Percentiles rank a stretch among this genome's conserved stretches.
These are phyloP conservation scores for Sordariomycetes sp. DNA, from an alignment of 2,329 filamentous ascomycete genomes.

Conservation along the genomic window DNA sequence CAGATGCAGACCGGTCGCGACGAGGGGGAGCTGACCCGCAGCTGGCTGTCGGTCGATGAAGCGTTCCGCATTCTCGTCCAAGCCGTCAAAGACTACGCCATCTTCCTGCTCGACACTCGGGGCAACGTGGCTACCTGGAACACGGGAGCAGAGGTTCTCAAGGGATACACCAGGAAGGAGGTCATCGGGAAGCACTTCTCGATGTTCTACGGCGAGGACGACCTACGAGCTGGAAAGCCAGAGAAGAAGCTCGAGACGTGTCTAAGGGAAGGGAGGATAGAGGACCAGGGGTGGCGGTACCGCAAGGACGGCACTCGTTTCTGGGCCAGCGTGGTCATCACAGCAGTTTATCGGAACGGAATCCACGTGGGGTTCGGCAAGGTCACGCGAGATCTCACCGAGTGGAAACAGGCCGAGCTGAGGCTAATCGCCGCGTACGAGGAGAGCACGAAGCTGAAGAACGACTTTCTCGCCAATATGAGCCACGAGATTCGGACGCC, in stretches of 20 bases:
- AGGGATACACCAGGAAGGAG: constrained; percentile 39
- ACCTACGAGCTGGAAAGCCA: constrained; percentile 33
- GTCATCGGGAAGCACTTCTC: constrained; percentile 46
- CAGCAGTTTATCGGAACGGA: constrained; percentile 36
- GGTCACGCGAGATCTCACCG: constrained; percentile 43
- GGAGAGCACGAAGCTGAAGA: constrained; percentile 49
- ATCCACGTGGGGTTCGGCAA: constrained; percentile 44
- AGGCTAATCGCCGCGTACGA: constrained; percentile 43
- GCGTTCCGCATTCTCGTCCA: constrained; percentile 49
- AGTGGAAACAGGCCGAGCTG: constrained; percentile 39
- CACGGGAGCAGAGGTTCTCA: constrained; percentile 37
- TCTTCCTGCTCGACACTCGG: constrained; percentile 44
- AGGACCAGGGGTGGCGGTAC: constrained; percentile 48
- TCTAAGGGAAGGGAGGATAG: constrained; percentile 37
- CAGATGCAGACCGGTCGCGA: constrained; percentile 3
- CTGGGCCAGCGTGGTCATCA: constrained; percentile 48
- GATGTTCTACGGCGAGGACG: constrained; percentile 38
- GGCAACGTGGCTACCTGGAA: constrained; percentile 48
- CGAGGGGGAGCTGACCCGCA: constrained; percentile 11
- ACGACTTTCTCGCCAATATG: constrained; percentile 50
- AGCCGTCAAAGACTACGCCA: constrained; percentile 48
- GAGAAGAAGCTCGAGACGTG: constrained; percentile 35
- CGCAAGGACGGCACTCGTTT: constrained; percentile 43
- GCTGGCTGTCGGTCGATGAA: constrained; percentile 28
- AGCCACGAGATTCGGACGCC: constrained; percentile 51